These are phyloP conservation scores for Alternaria ethzedia DNA, from an alignment of 2,329 filamentous ascomycete species.

Conservation along the genomic window DNA sequence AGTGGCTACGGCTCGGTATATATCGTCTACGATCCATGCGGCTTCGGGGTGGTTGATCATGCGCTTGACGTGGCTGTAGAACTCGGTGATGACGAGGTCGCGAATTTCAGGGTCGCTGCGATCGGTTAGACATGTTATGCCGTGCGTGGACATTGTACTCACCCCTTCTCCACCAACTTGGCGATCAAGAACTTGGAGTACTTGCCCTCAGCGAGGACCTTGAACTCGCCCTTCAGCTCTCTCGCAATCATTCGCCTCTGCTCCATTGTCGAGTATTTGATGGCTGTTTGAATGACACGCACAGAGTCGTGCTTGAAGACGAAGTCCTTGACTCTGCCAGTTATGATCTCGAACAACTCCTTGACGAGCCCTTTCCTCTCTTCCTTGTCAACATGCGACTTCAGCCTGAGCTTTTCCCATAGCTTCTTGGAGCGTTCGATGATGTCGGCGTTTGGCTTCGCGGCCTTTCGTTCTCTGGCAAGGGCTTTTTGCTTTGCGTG, in stretches of 20 bases:
- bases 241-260: slow-evolving; percentile 85
- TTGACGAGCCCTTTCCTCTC: slow-evolving; percentile 85
- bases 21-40: slow-evolving; percentile 96
- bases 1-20: slow-evolving; percentile 88
- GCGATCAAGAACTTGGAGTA: slow-evolving; percentile 98
- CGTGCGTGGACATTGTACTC: slow-evolving; percentile 12
- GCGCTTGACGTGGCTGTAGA: slow-evolving; percentile 90
- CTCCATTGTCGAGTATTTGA: slow-evolving; percentile 89
- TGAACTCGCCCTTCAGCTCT: slow-evolving; percentile 85
- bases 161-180: slow-evolving; percentile 87
- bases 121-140: slow-evolving; percentile 13
- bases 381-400: slow-evolving; percentile 89
- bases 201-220: slow-evolving; percentile 85
- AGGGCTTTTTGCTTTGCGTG: slow-evolving; percentile 93
- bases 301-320: slow-evolving; percentile 98
- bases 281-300: slow-evolving; percentile 92
- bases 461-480: slow-evolving; percentile 84
- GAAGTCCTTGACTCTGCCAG: slow-evolving; percentile 89
- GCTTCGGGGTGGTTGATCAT: slow-evolving; percentile 96
- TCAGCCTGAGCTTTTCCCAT: slow-evolving; percentile 91
- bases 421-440: slow-evolving; percentile 92
- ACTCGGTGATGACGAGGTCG: slow-evolving; percentile 89
- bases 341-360: slow-evolving; percentile 91
- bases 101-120: slow-evolving; percentile 79
- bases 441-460: slow-evolving; percentile 90